phyloP scores from a whole-genome alignment of 2,329 filamentous ascomycete species.

The Stylonectria norvegica region DNA sequence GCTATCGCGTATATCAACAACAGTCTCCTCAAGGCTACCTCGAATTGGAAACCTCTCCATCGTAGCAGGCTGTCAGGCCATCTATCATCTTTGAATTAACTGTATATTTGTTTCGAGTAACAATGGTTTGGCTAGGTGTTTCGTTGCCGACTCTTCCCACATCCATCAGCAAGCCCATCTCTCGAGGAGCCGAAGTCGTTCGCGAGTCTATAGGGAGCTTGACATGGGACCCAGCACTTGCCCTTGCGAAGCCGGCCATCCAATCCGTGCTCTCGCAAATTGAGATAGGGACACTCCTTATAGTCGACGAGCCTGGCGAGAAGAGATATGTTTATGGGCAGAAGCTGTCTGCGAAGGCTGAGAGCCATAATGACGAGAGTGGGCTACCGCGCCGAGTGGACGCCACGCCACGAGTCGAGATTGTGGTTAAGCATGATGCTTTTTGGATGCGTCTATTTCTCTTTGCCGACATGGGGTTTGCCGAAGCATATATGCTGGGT shows the following conservation, averaged over 20 bases:
- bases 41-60: no score
- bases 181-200: constrained; percentile 38
- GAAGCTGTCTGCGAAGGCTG: constrained; percentile 37
- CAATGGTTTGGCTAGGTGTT: constrained; percentile 8
- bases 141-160: constrained; percentile 35
- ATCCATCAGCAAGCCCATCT: constrained; percentile 37
- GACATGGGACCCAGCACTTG: constrained; percentile 46
- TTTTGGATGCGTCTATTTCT: constrained; percentile 69
- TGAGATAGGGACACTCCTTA: constrained; percentile 45
- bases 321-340: constrained; percentile 45
- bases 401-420: constrained; percentile 44
- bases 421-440: constrained; percentile 60
- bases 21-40: no score
- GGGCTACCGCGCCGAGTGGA: constrained; percentile 34
- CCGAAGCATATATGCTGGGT: constrained; percentile 69
- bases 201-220: constrained; percentile 42
- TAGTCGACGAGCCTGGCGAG: constrained; percentile 45
- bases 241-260: constrained; percentile 45
- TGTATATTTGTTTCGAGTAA: no score
- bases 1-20: no score
- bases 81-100: no score
- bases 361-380: constrained; percentile 33
- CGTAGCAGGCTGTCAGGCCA: no score
- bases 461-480: constrained; percentile 73
- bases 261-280: constrained; percentile 45